These are phyloP conservation scores for Nitzschia inconspicua DNA, from an alignment of 108 stramenopile species.

Conservation along the genomic window DNA sequence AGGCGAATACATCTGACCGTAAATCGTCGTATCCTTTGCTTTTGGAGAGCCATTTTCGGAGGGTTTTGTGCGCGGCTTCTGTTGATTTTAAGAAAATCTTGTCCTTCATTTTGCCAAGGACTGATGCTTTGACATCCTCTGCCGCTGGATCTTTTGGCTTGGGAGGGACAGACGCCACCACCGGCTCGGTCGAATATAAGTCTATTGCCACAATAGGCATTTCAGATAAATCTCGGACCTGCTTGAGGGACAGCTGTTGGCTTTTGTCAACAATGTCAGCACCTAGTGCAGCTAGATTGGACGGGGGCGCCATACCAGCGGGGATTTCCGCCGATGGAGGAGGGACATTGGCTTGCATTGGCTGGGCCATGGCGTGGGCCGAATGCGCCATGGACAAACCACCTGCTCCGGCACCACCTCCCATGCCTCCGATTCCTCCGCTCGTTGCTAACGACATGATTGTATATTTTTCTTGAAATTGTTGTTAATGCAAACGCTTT, in stretches of 20 bases:
- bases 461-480: neutral
- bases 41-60: conserved; percentile 69
- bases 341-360: conserved; percentile 26
- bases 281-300: conserved; percentile 50
- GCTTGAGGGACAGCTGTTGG: conserved; percentile 41
- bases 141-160: conserved; percentile 34
- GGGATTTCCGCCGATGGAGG: conserved; percentile 30
- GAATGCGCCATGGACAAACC: conserved; percentile 63
- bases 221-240: conserved; percentile 43
- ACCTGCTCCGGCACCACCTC: conserved; percentile 47
- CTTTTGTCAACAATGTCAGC: conserved; percentile 77
- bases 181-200: conserved; percentile 52
- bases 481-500: neutral
- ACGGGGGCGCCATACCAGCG: conserved; percentile 21
- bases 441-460: conserved; percentile 82
- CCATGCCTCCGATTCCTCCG: conserved; percentile 35
- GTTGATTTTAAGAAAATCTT: conserved; percentile 38
- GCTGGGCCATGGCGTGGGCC: conserved; percentile 47
- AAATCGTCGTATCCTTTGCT: conserved; percentile 45
- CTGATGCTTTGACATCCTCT: conserved; percentile 5
- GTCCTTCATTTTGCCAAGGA: conserved; percentile 46
- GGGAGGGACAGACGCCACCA: conserved; percentile 71
- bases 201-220: conserved; percentile 77
- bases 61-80: conserved; percentile 62
- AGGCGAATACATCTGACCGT: conserved; percentile 39